Percentiles rank a stretch among this genome's conserved stretches.
These are phyloP conservation scores for Aspergillus pseudotamarii DNA, from an alignment of 2,329 filamentous ascomycete genomes.

Conservation along the genomic window DNA sequence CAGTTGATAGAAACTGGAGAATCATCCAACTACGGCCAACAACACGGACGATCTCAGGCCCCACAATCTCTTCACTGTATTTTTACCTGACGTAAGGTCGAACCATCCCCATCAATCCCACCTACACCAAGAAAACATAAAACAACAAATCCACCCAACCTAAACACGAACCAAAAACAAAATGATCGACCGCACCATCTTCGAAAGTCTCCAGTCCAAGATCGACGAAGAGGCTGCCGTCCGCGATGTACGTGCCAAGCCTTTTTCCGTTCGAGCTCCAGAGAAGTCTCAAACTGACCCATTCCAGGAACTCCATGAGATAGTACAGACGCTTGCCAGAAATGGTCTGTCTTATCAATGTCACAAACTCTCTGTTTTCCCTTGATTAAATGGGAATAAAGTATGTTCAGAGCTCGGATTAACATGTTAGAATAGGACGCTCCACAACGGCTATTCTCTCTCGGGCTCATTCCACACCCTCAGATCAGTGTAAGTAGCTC, in stretches of 20 bases:
- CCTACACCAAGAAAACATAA: constrained; percentile 21
- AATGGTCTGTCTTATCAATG: constrained; percentile 53
- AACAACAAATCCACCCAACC: background rate
- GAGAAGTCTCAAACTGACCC: background rate
- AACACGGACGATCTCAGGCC: constrained; percentile 12
- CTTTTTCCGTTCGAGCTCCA: background rate
- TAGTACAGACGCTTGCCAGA: constrained; percentile 80
- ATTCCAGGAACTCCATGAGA: constrained; percentile 70
- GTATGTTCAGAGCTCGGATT: background rate
- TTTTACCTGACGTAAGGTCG: constrained; percentile 22
- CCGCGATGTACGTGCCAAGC: constrained; percentile 62
- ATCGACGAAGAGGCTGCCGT: constrained; percentile 85
- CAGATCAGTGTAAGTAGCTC: constrained; percentile 57
- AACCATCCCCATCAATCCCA: constrained; percentile 9
- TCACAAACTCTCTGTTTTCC: background rate
- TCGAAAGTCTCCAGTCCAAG: constrained; percentile 82
- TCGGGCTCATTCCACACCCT: constrained; percentile 83
- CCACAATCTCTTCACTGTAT: constrained; percentile 22
- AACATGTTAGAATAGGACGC: constrained; percentile 56
- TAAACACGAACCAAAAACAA: constrained; percentile 29
- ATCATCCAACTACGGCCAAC: background rate
- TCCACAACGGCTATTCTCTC: constrained; percentile 82
- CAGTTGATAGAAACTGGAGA: background rate
- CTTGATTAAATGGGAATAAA: background rate
- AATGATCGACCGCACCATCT: constrained; percentile 80